Conservation (phyloP, 306 rosid genomes). For the Quercus gilva region DNA sequence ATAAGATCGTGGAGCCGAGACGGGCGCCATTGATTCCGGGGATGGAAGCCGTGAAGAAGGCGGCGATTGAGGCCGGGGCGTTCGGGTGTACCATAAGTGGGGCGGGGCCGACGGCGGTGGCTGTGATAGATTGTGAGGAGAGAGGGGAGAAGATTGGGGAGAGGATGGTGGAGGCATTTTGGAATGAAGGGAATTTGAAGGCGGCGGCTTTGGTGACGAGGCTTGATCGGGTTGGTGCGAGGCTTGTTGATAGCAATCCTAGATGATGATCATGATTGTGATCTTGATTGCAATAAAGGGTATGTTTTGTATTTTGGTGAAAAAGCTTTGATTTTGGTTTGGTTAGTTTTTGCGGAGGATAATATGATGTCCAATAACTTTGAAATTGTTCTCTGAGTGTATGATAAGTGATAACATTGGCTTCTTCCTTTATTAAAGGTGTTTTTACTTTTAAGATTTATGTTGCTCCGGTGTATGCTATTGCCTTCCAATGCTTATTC, state of each 20-base stretch:
- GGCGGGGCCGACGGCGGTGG: slow-evolving; percentile 86
- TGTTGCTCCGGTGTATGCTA: no score
- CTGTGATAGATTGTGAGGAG: slow-evolving; percentile 37
- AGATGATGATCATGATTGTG: neutral
- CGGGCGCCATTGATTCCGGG: slow-evolving; percentile 89
- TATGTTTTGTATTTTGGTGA: no score
- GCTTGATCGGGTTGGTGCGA: slow-evolving; percentile 81
- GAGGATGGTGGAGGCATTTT: slow-evolving; percentile 61
- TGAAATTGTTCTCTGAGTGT: no score
- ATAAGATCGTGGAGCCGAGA: slow-evolving; percentile 80
- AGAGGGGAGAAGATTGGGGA: slow-evolving; percentile 52
- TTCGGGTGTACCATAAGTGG: slow-evolving; percentile 94
- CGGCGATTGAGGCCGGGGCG: slow-evolving; percentile 71
- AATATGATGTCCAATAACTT: no score
- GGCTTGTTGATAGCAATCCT: slow-evolving; percentile 33
- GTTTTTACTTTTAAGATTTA: no score
- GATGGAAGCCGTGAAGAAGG: slow-evolving; percentile 87
- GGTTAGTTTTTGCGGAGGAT: neutral
- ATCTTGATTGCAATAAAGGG: neutral
- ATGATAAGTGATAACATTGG: no score
- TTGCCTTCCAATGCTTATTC: no score
- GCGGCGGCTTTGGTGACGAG: slow-evolving; percentile 51
- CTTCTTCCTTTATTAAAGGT: no score
- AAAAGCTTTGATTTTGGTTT: neutral
- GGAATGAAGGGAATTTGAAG: slow-evolving; percentile 56